phyloP scores from a whole-genome alignment of 768 basidiomycete genomes.

The Boletus rubroflammeus region DNA sequence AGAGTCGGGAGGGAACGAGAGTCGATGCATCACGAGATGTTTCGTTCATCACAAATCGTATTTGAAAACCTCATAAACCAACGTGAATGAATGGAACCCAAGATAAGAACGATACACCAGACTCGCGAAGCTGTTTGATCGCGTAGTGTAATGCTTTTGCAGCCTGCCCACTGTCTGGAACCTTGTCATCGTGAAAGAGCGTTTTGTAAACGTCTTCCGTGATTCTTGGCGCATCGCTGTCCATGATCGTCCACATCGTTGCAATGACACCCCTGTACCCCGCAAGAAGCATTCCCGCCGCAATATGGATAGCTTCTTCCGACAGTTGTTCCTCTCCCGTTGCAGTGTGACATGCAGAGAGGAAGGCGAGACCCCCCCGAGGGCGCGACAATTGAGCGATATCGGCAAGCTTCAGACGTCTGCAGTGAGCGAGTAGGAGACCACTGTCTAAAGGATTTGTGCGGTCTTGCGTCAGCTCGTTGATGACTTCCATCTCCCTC shows the following conservation, averaged over 20 bases:
- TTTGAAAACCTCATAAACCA: not conserved
- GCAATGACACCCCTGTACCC: not conserved
- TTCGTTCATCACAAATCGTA: not conserved
- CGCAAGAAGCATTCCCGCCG: not conserved
- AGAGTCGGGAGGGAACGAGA: not conserved
- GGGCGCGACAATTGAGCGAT: too few relatives aligned
- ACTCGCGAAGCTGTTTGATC: not conserved
- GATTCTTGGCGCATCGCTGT: not conserved
- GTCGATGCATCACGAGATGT: too few relatives aligned
- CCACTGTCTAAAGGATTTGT: conserved; percentile 22
- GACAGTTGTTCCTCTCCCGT: not conserved
- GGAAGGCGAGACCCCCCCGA: conserved; percentile 30
- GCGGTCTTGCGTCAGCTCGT: not conserved
- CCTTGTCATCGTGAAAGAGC: not conserved
- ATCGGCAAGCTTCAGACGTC: not conserved
- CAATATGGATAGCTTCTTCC: too few relatives aligned
- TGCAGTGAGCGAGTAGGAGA: conserved; percentile 8
- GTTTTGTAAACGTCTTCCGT: not conserved
- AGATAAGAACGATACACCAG: not conserved
- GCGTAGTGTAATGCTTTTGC: not conserved
- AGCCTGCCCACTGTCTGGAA: not conserved
- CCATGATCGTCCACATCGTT: conserved; percentile 2
- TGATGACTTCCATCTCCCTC: conserved; percentile 22
- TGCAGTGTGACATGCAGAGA: not conserved
- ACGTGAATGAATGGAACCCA: too few relatives aligned